phyloP scores from a whole-genome alignment of 2,329 filamentous ascomycete genomes.

The Aureobasidium leucospermi region DNA sequence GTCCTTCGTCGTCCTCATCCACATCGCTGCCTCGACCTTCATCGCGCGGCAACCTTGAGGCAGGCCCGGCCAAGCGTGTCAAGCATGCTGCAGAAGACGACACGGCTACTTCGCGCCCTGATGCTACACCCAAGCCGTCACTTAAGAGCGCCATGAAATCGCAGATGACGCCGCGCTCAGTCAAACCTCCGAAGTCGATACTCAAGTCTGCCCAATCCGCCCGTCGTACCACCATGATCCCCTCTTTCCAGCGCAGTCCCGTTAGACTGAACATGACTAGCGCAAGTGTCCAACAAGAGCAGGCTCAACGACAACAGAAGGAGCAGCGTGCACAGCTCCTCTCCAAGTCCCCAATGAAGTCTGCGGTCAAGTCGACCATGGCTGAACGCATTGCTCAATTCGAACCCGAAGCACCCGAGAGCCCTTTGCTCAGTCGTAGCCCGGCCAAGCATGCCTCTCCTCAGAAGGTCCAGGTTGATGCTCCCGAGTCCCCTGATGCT shows the following conservation, averaged over 20 bases:
- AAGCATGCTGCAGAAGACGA: slow-evolving; percentile 59
- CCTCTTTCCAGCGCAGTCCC: slow-evolving; percentile 20
- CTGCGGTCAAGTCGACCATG: slow-evolving; percentile 15
- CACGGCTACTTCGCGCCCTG: slow-evolving; percentile 58
- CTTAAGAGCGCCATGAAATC: slow-evolving; percentile 9
- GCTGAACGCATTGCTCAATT: slow-evolving; percentile 7
- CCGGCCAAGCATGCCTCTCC: slow-evolving; percentile 20
- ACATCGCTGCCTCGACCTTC: slow-evolving; percentile 25
- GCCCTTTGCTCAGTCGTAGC: slow-evolving; percentile 25
- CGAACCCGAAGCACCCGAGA: slow-evolving; percentile 9
- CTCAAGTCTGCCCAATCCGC: slow-evolving; percentile 17
- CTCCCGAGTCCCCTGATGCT: slow-evolving; percentile 16
- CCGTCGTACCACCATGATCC: slow-evolving; percentile 29
- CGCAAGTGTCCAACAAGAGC: slow-evolving; percentile 7
- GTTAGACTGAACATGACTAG: slow-evolving; percentile 17
- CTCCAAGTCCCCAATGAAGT: slow-evolving; percentile 16
- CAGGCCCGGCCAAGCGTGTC: slow-evolving; percentile 57
- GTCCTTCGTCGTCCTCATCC: slow-evolving; percentile 24
- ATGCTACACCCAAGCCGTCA: slow-evolving; percentile 36
- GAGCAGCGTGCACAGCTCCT: background rate
- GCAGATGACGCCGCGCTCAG: background rate
- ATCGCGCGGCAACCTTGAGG: slow-evolving; percentile 21
- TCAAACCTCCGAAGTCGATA: slow-evolving; percentile 26
- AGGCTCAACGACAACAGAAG: background rate
- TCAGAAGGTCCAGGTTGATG: background rate